A percentile compares a stretch with the other conserved stretches of the same genome.
Conservation (phyloP, 306 rosid species). For the Cicer yamashitae region DNA sequence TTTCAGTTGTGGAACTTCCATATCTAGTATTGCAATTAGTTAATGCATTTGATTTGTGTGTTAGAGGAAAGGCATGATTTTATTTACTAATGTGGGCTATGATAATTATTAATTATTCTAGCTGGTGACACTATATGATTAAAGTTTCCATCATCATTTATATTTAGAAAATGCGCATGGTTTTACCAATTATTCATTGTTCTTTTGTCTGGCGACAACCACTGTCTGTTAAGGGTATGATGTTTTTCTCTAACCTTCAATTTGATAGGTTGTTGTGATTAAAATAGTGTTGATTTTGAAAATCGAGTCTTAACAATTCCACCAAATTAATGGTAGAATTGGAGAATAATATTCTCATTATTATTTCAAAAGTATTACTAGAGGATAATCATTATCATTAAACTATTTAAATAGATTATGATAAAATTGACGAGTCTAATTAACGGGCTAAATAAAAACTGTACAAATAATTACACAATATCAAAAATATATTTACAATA, state of each 20-base stretch:
- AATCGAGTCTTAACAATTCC: neutral
- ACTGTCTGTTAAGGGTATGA: constrained; percentile 48
- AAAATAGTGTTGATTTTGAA: neutral
- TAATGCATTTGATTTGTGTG: constrained; percentile 33
- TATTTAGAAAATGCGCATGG: constrained; percentile 57
- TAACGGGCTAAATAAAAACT: no score
- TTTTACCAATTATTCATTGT: constrained; percentile 52
- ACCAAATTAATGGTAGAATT: neutral
- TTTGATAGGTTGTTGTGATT: constrained; percentile 30
- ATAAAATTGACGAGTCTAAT: no score
- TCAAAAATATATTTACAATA: no score
- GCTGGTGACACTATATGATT: constrained; percentile 56
- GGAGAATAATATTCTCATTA: no score
- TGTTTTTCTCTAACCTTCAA: constrained; percentile 44
- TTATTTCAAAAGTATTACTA: no score
- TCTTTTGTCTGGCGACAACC: constrained; percentile 49
- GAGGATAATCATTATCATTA: no score
- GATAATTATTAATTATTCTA: constrained; percentile 35
- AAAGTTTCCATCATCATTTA: constrained; percentile 38
- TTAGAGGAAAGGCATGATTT: constrained; percentile 44
- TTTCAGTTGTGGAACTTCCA: constrained; percentile 50
- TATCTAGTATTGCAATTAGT: constrained; percentile 33
- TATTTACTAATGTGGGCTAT: constrained; percentile 46
- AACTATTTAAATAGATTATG: no score
- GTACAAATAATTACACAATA: no score